Evolutionary conservation across 2,329 filamentous ascomycete genomes (phyloP).

Genomic region (Claviceps monticola): DNA sequence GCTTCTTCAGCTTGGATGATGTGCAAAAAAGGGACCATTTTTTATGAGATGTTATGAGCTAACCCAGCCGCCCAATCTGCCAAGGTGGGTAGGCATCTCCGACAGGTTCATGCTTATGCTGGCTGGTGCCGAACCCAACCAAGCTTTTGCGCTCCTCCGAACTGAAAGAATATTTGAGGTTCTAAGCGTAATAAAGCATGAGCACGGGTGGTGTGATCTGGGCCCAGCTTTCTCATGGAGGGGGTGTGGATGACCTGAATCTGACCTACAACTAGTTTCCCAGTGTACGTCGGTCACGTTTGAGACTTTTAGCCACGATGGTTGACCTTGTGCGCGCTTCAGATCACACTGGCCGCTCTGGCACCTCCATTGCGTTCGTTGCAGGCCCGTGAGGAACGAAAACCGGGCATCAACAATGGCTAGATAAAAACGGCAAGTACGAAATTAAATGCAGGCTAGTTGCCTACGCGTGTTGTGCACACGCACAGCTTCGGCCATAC

Average conservation of each 20-base stretch:
- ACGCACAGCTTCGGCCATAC: too few relatives aligned
- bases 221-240: background rate
- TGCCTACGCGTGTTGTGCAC: too few relatives aligned
- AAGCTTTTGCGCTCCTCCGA: background rate
- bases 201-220: background rate
- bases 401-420: background rate
- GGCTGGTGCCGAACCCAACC: background rate
- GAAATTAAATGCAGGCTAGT: too few relatives aligned
- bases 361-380: too few relatives aligned
- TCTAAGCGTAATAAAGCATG: background rate
- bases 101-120: background rate
- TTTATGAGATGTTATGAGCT: background rate
- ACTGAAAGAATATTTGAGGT: background rate
- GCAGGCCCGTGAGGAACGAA: background rate
- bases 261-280: too few relatives aligned
- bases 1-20: background rate
- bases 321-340: background rate
- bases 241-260: background rate
- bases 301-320: background rate
- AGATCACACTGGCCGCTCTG: background rate
- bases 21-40: background rate
- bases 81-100: slow-evolving; percentile 1
- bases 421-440: too few relatives aligned
- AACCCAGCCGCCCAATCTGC: background rate
- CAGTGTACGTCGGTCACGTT: background rate